These are phyloP conservation scores for Poa pratensis DNA, from an alignment of 176 grass and related monocot species.

Conservation along the genomic window DNA sequence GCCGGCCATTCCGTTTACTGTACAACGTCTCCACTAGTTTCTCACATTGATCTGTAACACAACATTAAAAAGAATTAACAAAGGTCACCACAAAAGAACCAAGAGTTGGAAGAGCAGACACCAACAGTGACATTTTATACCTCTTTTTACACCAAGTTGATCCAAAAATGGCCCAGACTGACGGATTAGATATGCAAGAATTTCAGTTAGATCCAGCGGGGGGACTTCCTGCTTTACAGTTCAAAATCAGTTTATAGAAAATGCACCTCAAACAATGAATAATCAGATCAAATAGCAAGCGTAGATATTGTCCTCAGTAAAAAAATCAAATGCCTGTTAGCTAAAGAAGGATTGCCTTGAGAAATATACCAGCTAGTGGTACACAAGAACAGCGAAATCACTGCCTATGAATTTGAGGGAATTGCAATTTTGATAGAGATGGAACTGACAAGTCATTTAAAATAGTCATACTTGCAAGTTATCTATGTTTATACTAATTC, in stretches of 20 bases:
- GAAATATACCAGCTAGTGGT: conserved; percentile 12
- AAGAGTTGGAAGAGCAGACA: conserved; percentile 7
- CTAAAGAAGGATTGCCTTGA: not conserved
- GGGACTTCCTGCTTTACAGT: conserved; percentile 57
- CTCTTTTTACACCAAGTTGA: conserved; percentile 77
- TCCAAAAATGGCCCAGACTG: conserved; percentile 90
- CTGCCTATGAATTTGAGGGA: not conserved
- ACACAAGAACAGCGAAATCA: conserved; percentile 1
- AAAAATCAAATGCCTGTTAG: not conserved
- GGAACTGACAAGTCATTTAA: not conserved
- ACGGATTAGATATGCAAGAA: conserved; percentile 71
- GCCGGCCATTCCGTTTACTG: conserved; percentile 57
- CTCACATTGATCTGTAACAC: conserved; percentile 68
- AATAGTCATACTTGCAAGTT: conserved; percentile 25
- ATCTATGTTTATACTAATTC: not conserved
- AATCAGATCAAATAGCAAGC: conserved; percentile 8
- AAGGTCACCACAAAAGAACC: not conserved
- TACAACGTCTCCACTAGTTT: conserved; percentile 69
- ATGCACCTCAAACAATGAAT: conserved; percentile 14
- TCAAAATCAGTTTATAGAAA: conserved; percentile 36
- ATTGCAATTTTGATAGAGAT: not conserved
- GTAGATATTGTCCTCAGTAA: not conserved
- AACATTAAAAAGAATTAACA: conserved; percentile 24
- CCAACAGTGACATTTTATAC: conserved; percentile 43
- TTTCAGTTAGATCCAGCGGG: conserved; percentile 74